These are phyloP conservation scores for Akanthomyces muscarius DNA, from an alignment of 2,329 filamentous ascomycete species.

Conservation along the genomic window DNA sequence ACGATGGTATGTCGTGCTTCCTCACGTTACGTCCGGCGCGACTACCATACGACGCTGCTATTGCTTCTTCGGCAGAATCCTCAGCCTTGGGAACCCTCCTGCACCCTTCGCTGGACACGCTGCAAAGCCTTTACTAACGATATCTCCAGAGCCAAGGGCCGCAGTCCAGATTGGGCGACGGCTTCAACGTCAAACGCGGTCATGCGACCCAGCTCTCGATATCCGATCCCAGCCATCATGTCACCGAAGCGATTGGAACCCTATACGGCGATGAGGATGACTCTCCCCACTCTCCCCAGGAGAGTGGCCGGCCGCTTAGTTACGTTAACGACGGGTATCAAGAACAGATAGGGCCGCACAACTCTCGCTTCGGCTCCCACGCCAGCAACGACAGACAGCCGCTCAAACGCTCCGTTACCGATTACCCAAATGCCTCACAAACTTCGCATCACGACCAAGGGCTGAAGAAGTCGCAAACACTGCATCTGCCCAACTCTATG, in stretches of 20 bases:
- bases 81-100: neutral
- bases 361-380: constrained; percentile 30
- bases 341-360: constrained; percentile 40
- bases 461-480: constrained; percentile 42
- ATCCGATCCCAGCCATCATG: constrained; percentile 88
- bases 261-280: constrained; percentile 78
- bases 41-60: neutral
- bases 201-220: constrained; percentile 60
- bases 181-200: constrained; percentile 55
- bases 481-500: constrained; percentile 36
- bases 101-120: neutral
- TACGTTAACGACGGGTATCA: constrained; percentile 59
- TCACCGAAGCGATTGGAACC: constrained; percentile 88
- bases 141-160: constrained; percentile 50
- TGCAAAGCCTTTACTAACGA: constrained; percentile 5
- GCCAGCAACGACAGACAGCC: constrained; percentile 37
- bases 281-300: constrained; percentile 56
- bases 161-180: constrained; percentile 52
- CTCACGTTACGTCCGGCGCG: neutral
- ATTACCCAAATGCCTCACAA: constrained; percentile 33
- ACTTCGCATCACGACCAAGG: constrained; percentile 31
- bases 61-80: neutral
- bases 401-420: constrained; percentile 44
- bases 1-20: constrained; percentile 45
- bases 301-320: constrained; percentile 63